These are phyloP conservation scores for Globisporangium solare DNA, from an alignment of 352 stramenopile species.

Conservation along the genomic window DNA sequence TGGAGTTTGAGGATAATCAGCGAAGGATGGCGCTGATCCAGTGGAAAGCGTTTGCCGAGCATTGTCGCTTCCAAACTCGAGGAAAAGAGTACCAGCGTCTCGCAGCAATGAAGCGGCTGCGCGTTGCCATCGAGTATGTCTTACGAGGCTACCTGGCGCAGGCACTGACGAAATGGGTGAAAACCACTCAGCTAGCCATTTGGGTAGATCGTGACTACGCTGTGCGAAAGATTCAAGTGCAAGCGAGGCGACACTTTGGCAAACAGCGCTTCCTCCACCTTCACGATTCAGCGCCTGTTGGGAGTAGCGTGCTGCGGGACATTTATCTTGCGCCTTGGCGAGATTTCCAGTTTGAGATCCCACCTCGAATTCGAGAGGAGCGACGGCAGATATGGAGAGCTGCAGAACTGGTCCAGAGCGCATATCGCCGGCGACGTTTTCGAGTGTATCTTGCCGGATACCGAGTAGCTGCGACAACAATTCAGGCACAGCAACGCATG, in stretches of 20 bases:
- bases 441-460: slow-evolving; percentile 43
- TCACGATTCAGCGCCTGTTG: slow-evolving; percentile 41
- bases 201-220: slow-evolving; percentile 54
- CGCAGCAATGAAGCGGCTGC: slow-evolving; percentile 50
- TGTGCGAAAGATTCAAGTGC: slow-evolving; percentile 44
- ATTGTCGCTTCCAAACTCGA: slow-evolving; percentile 44
- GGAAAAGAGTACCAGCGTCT: slow-evolving; percentile 59
- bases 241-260: slow-evolving; percentile 36
- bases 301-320: slow-evolving; percentile 40
- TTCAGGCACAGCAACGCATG: slow-evolving; percentile 62
- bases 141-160: slow-evolving; percentile 60
- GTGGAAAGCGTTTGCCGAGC: slow-evolving; percentile 79
- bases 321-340: slow-evolving; percentile 43
- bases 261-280: slow-evolving; percentile 32
- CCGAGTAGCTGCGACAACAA: slow-evolving; percentile 43
- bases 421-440: slow-evolving; percentile 53
- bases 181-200: slow-evolving; percentile 46
- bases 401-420: slow-evolving; percentile 47
- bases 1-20: slow-evolving; percentile 75
- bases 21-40: slow-evolving; percentile 64
- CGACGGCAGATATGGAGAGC: slow-evolving; percentile 56
- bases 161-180: slow-evolving; percentile 50
- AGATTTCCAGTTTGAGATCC: slow-evolving; percentile 41
- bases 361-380: slow-evolving; percentile 44
- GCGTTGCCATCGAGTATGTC: slow-evolving; percentile 65